phyloP scores from a whole-genome alignment of 1,284 basidiomycete genomes.

The Fomitopsis betulina region DNA sequence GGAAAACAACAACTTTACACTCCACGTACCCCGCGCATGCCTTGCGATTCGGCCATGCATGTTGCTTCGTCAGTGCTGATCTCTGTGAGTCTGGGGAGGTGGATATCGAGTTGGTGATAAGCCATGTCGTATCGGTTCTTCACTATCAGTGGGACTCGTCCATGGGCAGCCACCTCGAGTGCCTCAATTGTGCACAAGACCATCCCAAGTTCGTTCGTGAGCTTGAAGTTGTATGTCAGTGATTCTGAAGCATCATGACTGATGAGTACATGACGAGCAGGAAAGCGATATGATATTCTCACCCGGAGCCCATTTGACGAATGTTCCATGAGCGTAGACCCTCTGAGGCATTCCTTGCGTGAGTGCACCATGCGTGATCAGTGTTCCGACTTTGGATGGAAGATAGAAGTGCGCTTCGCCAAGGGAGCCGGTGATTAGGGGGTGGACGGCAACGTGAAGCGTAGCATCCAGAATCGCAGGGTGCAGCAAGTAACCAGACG shows the following conservation, averaged over 20 bases:
- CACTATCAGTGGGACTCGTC: not conserved
- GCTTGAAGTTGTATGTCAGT: constrained; percentile 13
- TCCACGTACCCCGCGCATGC: too few relatives aligned
- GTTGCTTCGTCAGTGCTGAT: not conserved
- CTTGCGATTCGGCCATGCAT: too few relatives aligned
- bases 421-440: constrained; percentile 17
- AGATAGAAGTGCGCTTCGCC: constrained; percentile 27
- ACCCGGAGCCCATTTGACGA: constrained; percentile 24
- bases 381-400: constrained; percentile 19
- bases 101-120: not conserved
- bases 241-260: not conserved
- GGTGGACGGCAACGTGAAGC: constrained; percentile 27
- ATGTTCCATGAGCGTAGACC: constrained; percentile 13
- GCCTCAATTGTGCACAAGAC: constrained; percentile 9
- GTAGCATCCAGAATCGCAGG: constrained; percentile 37
- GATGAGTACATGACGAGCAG: not conserved
- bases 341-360: constrained; percentile 10
- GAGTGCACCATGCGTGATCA: constrained; percentile 17
- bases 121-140: not conserved
- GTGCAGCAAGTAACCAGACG: constrained; percentile 22
- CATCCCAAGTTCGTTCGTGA: constrained; percentile 13
- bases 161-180: not conserved
- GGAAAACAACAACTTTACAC: too few relatives aligned
- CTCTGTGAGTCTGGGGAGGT: not conserved
- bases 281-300: not conserved